phyloP scores from a whole-genome alignment of 2,329 filamentous ascomycete species.

The Aureobasidium melanogenum region DNA sequence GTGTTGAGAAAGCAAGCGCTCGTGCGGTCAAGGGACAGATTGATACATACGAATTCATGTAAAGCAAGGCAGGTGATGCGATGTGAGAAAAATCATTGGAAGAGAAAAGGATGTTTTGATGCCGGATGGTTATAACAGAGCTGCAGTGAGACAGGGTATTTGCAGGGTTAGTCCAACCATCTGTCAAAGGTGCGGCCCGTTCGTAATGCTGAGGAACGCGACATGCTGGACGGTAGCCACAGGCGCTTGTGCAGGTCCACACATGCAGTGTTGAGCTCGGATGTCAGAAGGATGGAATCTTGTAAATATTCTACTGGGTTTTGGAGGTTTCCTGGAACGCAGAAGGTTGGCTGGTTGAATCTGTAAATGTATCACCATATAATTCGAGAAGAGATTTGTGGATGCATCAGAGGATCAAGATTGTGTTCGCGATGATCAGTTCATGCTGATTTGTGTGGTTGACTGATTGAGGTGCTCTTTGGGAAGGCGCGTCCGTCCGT shows the following conservation, averaged over 20 bases:
- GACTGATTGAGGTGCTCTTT: neutral
- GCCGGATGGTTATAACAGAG: neutral
- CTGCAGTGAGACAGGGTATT: neutral
- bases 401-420: neutral
- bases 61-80: neutral
- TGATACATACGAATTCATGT: neutral
- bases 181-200: neutral
- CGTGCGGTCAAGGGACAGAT: neutral
- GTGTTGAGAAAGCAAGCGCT: neutral
- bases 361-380: too few species aligned
- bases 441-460: neutral
- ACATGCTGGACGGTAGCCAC: neutral
- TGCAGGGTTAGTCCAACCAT: neutral
- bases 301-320: neutral
- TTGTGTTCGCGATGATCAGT: neutral
- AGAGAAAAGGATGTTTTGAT: neutral
- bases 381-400: too few species aligned
- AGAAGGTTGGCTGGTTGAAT: neutral
- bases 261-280: neutral
- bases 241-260: slow-evolving; percentile 6
- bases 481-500: neutral
- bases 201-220: neutral
- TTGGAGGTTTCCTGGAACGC: too few species aligned
- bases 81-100: neutral
- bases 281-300: slow-evolving; percentile 13